phyloP scores from a whole-genome alignment of 2,329 filamentous ascomycete species.

The Nemania sp. region DNA sequence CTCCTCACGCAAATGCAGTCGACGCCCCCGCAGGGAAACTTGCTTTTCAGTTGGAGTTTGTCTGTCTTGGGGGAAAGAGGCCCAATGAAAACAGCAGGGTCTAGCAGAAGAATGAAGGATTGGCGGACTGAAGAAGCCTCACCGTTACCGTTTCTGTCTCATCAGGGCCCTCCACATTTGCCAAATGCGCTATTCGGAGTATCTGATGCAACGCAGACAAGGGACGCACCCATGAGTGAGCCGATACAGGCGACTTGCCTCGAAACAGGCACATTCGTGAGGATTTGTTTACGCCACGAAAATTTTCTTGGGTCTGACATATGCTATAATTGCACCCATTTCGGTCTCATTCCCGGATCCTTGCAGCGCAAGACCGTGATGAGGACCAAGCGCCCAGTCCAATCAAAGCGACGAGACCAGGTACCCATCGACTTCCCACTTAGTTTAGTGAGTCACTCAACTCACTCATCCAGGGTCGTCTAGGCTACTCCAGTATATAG shows the following conservation, averaged over 20 bases:
- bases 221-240: conserved; percentile 18
- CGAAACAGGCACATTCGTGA: conserved; percentile 14
- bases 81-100: neutral
- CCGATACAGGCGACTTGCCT: conserved; percentile 20
- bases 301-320: conserved; percentile 40
- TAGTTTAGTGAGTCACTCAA: conserved; percentile 30
- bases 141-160: neutral
- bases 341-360: conserved; percentile 26
- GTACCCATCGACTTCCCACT: conserved; percentile 20
- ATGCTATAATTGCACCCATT: conserved; percentile 35
- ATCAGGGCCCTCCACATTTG: conserved; percentile 5
- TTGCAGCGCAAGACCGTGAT: conserved; percentile 24
- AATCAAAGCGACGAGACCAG: conserved; percentile 16
- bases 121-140: conserved; percentile 21
- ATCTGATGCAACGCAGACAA: conserved; percentile 1
- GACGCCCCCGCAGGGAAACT: too few relatives aligned
- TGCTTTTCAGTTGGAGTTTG: neutral
- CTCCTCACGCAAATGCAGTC: too few relatives aligned
- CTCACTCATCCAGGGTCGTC: neutral
- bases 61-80: neutral
- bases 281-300: conserved; percentile 31
- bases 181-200: neutral
- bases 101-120: neutral
- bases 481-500: neutral
- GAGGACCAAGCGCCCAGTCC: conserved; percentile 26